phyloP scores from a whole-genome alignment of 768 basidiomycete genomes.

The Suillus weaverae region DNA sequence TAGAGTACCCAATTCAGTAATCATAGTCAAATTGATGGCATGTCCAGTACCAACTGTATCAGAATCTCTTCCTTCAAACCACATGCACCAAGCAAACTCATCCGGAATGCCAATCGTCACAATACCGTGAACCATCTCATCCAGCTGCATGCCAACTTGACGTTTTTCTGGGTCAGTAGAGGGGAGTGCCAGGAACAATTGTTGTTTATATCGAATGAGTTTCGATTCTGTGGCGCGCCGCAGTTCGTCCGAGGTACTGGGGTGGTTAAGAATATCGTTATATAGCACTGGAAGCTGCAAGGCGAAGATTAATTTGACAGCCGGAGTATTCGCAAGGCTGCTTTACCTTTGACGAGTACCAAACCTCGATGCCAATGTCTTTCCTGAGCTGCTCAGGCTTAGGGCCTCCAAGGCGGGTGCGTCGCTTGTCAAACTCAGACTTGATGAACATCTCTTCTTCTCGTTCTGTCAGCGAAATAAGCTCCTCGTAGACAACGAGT shows the following conservation, averaged over 20 bases:
- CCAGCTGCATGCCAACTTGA: slow-evolving; percentile 57
- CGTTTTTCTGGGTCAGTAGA: slow-evolving; percentile 42
- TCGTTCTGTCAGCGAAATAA: slow-evolving; percentile 60
- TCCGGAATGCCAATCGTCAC: slow-evolving; percentile 76
- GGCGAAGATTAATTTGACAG: slow-evolving; percentile 8
- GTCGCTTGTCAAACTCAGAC: slow-evolving; percentile 73
- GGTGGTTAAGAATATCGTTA: slow-evolving; percentile 79
- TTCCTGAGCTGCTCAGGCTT: slow-evolving; percentile 56
- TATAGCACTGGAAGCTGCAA: slow-evolving; percentile 70
- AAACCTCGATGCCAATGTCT: slow-evolving; percentile 69
- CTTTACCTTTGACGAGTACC: slow-evolving; percentile 57
- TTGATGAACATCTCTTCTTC: slow-evolving; percentile 58
- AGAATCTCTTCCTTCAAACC: slow-evolving; percentile 72
- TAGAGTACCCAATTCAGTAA: slow-evolving; percentile 27
- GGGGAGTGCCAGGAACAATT: slow-evolving; percentile 63
- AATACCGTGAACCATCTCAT: slow-evolving; percentile 71
- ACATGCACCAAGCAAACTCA: slow-evolving; percentile 79
- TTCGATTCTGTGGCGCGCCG: slow-evolving; percentile 78
- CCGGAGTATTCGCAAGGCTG: neutral
- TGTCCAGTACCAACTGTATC: slow-evolving; percentile 58
- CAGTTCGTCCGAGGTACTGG: slow-evolving; percentile 73
- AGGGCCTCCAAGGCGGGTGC: slow-evolving; percentile 72
- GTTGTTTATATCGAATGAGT: slow-evolving; percentile 63
- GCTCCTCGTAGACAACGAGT: slow-evolving; percentile 71
- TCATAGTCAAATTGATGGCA: neutral